phyloP scores from a whole-genome alignment of 805 yeast genomes.

The Candida verbasci region DNA sequence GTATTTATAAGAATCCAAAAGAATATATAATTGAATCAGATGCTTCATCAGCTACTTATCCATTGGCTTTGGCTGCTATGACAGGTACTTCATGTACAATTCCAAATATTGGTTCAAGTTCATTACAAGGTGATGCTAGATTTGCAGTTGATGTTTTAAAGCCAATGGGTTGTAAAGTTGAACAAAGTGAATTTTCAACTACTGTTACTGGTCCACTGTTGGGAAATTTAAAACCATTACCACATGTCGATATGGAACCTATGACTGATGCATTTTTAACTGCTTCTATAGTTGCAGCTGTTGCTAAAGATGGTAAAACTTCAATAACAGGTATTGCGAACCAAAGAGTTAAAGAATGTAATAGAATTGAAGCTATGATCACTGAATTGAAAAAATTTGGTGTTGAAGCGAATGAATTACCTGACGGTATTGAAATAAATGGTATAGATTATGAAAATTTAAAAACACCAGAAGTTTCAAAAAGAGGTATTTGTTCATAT shows the following conservation, averaged over 20 bases:
- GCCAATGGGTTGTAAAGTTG: conserved; percentile 94
- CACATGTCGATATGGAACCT: conserved; percentile 93
- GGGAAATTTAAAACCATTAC: conserved; percentile 65
- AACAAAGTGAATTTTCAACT: conserved; percentile 79
- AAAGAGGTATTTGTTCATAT: conserved; percentile 66
- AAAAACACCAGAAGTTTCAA: conserved; percentile 46
- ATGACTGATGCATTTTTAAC: conserved; percentile 99
- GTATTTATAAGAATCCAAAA: conserved; percentile 70
- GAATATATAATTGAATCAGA: conserved; percentile 92
- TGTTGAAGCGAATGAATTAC: conserved; percentile 75
- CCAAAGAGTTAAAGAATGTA: conserved; percentile 97
- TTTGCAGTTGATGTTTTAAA: conserved; percentile 88
- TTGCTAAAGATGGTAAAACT: conserved; percentile 61
- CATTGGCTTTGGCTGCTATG: conserved; percentile 94
- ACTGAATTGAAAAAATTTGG: conserved; percentile 86
- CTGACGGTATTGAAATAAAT: conserved; percentile 86
- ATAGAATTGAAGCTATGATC: conserved; percentile 93
- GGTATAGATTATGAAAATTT: conserved; percentile 57
- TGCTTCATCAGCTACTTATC: conserved; percentile 97
- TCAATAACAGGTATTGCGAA: conserved; percentile 94
- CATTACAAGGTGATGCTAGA: conserved; percentile 95
- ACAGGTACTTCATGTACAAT: conserved; percentile 90
- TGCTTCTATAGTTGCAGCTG: conserved; percentile 96
- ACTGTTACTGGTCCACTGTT: conserved; percentile 86
- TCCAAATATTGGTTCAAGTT: conserved; percentile 88